Base-by-base conservation (phyloP, 1,284 basidiomycete genomes). In the Cutaneotrichosporon sp. region DNA sequence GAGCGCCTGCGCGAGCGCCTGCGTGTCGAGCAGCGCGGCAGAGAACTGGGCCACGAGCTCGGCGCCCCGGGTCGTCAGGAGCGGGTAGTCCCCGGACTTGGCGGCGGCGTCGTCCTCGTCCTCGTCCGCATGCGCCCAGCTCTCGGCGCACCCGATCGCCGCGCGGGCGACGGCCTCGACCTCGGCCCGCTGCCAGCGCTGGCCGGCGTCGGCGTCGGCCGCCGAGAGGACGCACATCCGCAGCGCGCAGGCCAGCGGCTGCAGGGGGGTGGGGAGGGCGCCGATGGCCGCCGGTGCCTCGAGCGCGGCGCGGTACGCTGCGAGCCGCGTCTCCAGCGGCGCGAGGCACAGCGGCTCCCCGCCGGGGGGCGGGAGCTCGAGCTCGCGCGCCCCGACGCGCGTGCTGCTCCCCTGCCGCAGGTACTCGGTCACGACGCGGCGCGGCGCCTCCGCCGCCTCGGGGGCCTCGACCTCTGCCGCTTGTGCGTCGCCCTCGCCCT, bases 41-140 rank as follows among this genome's bases (percentile, higher is more conserved):
- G 86, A 77, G 8, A 87, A 69, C 69, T 92, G 90, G 0, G 90
- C 88, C 46, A 85, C 82, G 20, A 92, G 82, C 67, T 91, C 88
- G 25, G 90, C 81, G 67, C 87, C 84, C 10, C 90, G 82, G 70
- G 87, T 86, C 36, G 72, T 69, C 25, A 76, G 59, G 45, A 62
- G 70, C 31, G 47, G 73, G 56, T 31, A 73, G 20, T 29, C 51
- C 47, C 47, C 46, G 38, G 18, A 50, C 31, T 75, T 22, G 1
- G 20, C 34, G 13, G 38, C 51, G 33, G 24, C 50, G 27, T 33
- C 50, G 14, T 34, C 51, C 22, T 36, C 51, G 22, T 53, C 43
- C 14, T 49, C 49, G 2, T 59, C 54, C n/a, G 63, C 31, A 14
- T 65, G 57, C 13, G 27, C 20, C 74, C 74, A 76, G 27, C 54